These are phyloP conservation scores for Marasmius sp. DNA, from an alignment of 1,284 basidiomycete genomes.

Conservation along the genomic window DNA sequence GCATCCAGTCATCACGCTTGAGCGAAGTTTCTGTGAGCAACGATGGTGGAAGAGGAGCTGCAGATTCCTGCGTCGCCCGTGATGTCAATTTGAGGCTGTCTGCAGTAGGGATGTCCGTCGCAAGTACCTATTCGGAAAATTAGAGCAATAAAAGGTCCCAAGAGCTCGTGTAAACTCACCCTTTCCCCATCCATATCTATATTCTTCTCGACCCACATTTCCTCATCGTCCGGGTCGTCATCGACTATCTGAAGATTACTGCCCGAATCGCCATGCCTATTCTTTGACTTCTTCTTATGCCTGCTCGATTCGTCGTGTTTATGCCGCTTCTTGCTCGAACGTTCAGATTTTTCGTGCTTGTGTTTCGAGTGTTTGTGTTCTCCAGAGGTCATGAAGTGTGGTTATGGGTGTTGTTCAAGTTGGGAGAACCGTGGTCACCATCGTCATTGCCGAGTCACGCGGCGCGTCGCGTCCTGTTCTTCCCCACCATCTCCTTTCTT, in stretches of 20 bases:
- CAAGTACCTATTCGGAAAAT: conserved; percentile 48
- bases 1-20: conserved; percentile 90
- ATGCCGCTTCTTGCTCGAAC: conserved; percentile 10
- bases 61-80: conserved; percentile 42
- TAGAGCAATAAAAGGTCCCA: not conserved
- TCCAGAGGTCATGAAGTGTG: not conserved
- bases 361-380: conserved; percentile 8
- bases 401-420: not conserved
- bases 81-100: conserved; percentile 72
- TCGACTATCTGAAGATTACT: conserved; percentile 51
- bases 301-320: conserved; percentile 9
- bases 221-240: conserved; percentile 64
- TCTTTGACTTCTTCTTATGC: conserved; percentile 28
- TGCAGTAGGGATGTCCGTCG: conserved; percentile 76
- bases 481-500: no score
- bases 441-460: not conserved
- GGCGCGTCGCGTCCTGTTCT: no score
- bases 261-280: conserved; percentile 24
- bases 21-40: conserved; percentile 47
- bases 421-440: not conserved
- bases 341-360: conserved; percentile 7
- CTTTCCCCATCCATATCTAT: conserved; percentile 74
- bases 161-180: conserved; percentile 41
- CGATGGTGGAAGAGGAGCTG: conserved; percentile 44
- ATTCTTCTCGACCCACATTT: conserved; percentile 87